Conservation (phyloP, 306 rosid genomes). For the Canavalia gladiata region DNA sequence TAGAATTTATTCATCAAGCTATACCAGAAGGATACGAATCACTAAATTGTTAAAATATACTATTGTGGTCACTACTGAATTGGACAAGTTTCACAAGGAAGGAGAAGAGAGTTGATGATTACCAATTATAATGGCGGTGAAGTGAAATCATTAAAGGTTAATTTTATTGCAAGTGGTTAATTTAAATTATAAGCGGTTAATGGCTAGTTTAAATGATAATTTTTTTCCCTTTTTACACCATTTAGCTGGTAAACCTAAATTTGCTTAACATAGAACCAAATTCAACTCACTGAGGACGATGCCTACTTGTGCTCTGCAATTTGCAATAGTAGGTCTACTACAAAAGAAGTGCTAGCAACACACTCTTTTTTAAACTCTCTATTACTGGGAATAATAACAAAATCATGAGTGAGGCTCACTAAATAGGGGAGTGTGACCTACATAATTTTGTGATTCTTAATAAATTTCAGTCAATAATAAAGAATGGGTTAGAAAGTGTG, state of each 20-base stretch:
- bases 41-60: neutral
- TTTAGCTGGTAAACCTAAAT: neutral
- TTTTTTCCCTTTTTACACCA: neutral
- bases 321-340: neutral
- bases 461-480: too few species aligned
- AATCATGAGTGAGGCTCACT: too few species aligned
- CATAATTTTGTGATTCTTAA: too few species aligned
- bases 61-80: neutral
- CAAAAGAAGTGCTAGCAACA: neutral
- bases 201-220: neutral
- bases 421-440: too few species aligned
- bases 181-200: neutral
- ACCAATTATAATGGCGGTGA: conserved; percentile 3
- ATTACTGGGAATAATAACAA: too few species aligned
- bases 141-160: neutral
- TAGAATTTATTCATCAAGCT: conserved; percentile 17
- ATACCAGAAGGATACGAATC: neutral
- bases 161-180: neutral
- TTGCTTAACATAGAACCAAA: neutral
- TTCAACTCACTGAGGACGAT: neutral
- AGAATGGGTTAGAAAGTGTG: too few species aligned
- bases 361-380: too few species aligned
- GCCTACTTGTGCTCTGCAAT: neutral
- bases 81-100: neutral
- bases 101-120: neutral